Conservation (phyloP, 1,139 yeast genomes). For the Petasospora rhodanensis region DNA sequence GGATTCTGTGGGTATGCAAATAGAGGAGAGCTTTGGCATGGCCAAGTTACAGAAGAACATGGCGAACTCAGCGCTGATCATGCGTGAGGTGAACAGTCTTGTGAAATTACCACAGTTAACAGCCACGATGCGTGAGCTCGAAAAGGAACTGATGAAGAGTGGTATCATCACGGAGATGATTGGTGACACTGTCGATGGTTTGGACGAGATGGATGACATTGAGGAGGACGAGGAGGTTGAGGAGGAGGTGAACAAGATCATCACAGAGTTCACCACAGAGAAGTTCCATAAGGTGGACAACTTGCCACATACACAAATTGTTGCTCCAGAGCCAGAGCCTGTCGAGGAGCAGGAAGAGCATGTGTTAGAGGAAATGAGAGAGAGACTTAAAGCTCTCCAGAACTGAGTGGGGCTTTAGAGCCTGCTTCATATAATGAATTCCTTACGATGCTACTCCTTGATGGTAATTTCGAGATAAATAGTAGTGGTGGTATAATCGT, state of each 20-base stretch:
- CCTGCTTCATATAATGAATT: too few relatives aligned
- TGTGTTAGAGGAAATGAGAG: conserved; percentile 84
- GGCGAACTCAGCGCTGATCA: conserved; percentile 71
- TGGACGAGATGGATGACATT: conserved; percentile 59
- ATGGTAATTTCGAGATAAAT: too few relatives aligned
- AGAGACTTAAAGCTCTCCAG: conserved; percentile 81
- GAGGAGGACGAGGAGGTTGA: conserved; percentile 62
- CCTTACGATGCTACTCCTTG: too few relatives aligned
- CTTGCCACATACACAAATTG: conserved; percentile 33
- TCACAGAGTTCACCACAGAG: conserved; percentile 45
- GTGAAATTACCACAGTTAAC: conserved; percentile 76
- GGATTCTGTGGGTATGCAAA: conserved; percentile 80
- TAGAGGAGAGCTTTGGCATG: conserved; percentile 89
- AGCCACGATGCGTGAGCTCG: conserved; percentile 80
- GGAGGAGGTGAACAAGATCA: conserved; percentile 59
- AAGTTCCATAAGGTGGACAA: conserved; percentile 45
- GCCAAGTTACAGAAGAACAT: conserved; percentile 78
- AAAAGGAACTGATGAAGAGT: conserved; percentile 83
- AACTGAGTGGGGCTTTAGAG: conserved; percentile 44
- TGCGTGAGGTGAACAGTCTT: conserved; percentile 84
- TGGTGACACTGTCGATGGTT: conserved; percentile 77
- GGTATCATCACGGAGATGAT: conserved; percentile 96
- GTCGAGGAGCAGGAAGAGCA: conserved; percentile 58
- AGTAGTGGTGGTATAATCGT: too few relatives aligned
- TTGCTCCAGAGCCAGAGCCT: conserved; percentile 37